These are phyloP conservation scores for Aspergillus phoenicis DNA, from an alignment of 2,329 filamentous ascomycete genomes.

Conservation along the genomic window DNA sequence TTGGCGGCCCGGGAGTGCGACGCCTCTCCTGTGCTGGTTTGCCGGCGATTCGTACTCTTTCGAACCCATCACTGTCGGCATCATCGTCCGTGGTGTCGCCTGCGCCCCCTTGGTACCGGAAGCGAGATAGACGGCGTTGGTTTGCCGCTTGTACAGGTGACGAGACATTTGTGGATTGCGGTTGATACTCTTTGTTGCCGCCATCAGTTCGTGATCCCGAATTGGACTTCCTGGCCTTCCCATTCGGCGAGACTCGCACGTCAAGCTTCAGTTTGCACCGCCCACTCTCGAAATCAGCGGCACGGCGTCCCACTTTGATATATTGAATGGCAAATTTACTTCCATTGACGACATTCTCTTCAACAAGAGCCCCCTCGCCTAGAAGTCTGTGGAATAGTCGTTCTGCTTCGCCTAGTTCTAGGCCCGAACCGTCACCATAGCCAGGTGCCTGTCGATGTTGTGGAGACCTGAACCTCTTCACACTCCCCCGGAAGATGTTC, in stretches of 20 bases:
- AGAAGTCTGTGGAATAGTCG: conserved; percentile 79
- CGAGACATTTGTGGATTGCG: conserved; percentile 68
- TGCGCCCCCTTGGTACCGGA: conserved; percentile 25
- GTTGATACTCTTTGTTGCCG: conserved; percentile 49
- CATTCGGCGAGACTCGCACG: conserved; percentile 54
- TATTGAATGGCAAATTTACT: conserved; percentile 75
- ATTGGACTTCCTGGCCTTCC: conserved; percentile 29
- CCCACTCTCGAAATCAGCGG: conserved; percentile 50
- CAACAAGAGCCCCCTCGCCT: conserved; percentile 70
- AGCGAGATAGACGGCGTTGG: conserved; percentile 36
- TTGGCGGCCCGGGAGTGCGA: conserved; percentile 47
- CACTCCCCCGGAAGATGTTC: conserved; percentile 78
- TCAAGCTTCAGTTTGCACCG: conserved; percentile 54
- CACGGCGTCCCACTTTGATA: conserved; percentile 47
- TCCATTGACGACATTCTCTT: conserved; percentile 68
- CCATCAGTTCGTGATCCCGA: conserved; percentile 36
- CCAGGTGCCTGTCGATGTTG: conserved; percentile 58
- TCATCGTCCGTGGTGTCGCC: conserved; percentile 35
- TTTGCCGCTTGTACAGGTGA: conserved; percentile 60
- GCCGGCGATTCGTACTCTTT: conserved; percentile 42
- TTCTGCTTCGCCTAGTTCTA: conserved; percentile 77
- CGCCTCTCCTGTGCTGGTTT: conserved; percentile 29
- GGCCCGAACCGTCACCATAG: conserved; percentile 67
- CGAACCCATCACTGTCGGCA: conserved; percentile 47
- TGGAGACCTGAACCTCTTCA: conserved; percentile 58